phyloP scores from a whole-genome alignment of 768 basidiomycete species.

The Vararia minispora region DNA sequence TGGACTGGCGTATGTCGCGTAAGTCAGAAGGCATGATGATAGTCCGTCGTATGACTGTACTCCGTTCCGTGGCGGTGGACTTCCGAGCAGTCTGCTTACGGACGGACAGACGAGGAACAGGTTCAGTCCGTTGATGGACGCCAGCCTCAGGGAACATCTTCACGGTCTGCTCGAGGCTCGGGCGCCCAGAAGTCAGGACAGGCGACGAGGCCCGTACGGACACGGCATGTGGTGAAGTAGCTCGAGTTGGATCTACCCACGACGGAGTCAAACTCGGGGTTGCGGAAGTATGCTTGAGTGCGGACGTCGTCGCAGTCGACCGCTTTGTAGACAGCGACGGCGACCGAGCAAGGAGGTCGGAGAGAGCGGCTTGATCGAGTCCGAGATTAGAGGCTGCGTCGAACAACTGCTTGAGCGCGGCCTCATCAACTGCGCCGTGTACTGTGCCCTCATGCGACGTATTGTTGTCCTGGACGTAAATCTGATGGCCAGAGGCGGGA shows the following conservation, averaged over 20 bases:
- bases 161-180: constrained; percentile 3
- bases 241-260: too few relatives aligned
- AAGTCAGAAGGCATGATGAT: constrained; percentile 74
- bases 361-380: constrained; percentile 60
- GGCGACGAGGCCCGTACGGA: too few relatives aligned
- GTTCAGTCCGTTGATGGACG: constrained; percentile 3
- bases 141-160: too few relatives aligned
- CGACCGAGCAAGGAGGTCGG: constrained; percentile 61
- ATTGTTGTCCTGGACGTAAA: not conserved
- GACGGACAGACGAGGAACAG: constrained; percentile 1
- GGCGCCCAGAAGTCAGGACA: too few relatives aligned
- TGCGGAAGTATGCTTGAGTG: constrained; percentile 33
- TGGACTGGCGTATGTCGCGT: constrained; percentile 39
- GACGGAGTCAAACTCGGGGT: constrained; percentile 21
- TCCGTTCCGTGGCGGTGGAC: constrained; percentile 15
- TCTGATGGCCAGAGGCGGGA: not conserved
- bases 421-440: constrained; percentile 26
- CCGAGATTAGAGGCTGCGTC: constrained; percentile 68
- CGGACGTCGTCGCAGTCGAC: constrained; percentile 32
- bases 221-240: too few relatives aligned
- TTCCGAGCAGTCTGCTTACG: constrained; percentile 6
- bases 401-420: constrained; percentile 61
- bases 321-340: constrained; percentile 47
- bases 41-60: constrained; percentile 61
- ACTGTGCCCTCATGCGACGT: not conserved